These are phyloP conservation scores for Metarhizium brunneum DNA, from an alignment of 2,329 filamentous ascomycete genomes.

Conservation along the genomic window DNA sequence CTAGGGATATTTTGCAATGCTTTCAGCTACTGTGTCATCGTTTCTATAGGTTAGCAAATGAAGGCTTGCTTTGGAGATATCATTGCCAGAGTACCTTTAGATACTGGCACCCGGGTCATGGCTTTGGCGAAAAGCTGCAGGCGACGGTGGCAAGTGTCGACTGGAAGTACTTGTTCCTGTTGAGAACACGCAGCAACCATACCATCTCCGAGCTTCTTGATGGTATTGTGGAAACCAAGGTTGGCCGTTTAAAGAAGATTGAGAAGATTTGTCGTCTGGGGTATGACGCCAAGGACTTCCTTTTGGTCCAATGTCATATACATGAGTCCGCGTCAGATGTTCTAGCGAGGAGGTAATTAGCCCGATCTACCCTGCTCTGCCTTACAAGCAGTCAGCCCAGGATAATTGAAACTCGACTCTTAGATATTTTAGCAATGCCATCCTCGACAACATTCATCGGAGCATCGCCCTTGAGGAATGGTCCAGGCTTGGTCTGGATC, in stretches of 20 bases:
- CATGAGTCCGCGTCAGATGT: slow-evolving; percentile 58
- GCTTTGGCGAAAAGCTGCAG: slow-evolving; percentile 45
- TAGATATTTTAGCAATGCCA: slow-evolving; percentile 66
- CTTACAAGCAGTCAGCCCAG: not conserved
- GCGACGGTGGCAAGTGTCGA: slow-evolving; percentile 46
- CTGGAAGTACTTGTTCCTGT: slow-evolving; percentile 65
- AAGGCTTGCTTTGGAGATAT: slow-evolving; percentile 69
- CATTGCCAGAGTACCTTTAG: slow-evolving; percentile 62
- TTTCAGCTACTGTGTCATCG: slow-evolving; percentile 50
- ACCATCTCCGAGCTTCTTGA: slow-evolving; percentile 49
- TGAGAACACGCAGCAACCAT: slow-evolving; percentile 43
- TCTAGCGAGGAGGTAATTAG: slow-evolving; percentile 57
- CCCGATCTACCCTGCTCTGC: not conserved
- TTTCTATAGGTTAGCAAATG: slow-evolving; percentile 56
- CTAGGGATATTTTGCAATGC: slow-evolving; percentile 39
- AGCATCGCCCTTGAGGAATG: slow-evolving; percentile 71
- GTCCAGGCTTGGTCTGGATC: slow-evolving; percentile 33
- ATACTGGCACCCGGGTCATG: slow-evolving; percentile 65
- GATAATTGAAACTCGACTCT: slow-evolving; percentile 2
- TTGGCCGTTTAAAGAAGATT: slow-evolving; percentile 59
- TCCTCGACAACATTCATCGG: slow-evolving; percentile 73
- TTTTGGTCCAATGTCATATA: slow-evolving; percentile 56
- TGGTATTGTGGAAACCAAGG: slow-evolving; percentile 60
- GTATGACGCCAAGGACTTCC: slow-evolving; percentile 81
- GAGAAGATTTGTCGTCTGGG: slow-evolving; percentile 63